Evolutionary conservation across 257 asterid genomes (phyloP), one percentile per base, ranked within the genome.

Genomic region (Solanum appendiculatum): DNA sequence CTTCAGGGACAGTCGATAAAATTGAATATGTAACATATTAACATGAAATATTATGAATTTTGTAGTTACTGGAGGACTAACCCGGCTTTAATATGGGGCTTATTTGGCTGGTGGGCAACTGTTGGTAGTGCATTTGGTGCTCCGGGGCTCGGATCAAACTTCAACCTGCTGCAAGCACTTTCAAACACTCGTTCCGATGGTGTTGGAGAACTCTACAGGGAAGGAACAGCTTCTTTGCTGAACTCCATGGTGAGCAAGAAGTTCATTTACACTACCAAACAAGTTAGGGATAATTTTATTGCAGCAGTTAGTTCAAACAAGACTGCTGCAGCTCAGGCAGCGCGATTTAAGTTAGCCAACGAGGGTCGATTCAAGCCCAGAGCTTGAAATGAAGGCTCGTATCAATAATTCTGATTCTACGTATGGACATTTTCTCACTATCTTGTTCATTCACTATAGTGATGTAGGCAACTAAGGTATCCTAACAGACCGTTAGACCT

Each of bases 181-280:
- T 91, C 94, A 0, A 95, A 93, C 92, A 90, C 91, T 13, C 93
- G 95, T 2, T 29, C 90, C 0, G 99, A 97, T 39, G 99, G 96
- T 1, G 12, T 86, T 21, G 99, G 99, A 16, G 94, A 91, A n/a
- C 98, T 97, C 31, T 97, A 94, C 93, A 91, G 97, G 88, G 97
- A 97, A 93, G 99, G 99, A 5, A 94, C 99, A 3, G 98, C 99
- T 18, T 94, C 99, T 5, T 88, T 95, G 90, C 94, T 97, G 54
- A 97, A 97, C 95, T 94, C 99, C 44, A 92, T 97, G 96, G 93
- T 92, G 16, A 91, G 90, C 89, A 87, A 85, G 3, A 86, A 90
- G 86, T 97, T 94, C 88, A 95, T 97, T 83, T 97, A 92, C 96
- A 85, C 98, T 33, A 91, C 95, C 23, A 86, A 80, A 37, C 99